A percentile compares a stretch with the other conserved stretches of the same genome.
Conservation (phyloP, 495 filamentous ascomycete species). For the Bryoglossum gracile region DNA sequence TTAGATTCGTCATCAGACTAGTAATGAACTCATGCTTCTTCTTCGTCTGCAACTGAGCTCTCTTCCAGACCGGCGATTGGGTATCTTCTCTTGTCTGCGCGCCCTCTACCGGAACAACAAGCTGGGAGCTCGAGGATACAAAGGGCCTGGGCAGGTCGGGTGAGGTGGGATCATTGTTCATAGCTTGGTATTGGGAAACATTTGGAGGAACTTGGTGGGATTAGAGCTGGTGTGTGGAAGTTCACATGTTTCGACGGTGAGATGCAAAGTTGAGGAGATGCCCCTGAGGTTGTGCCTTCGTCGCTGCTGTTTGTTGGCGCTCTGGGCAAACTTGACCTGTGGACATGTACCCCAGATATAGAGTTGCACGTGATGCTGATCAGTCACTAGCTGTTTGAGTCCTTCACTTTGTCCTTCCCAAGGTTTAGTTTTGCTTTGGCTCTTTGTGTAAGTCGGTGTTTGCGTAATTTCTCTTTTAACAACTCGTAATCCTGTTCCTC, state of each 20-base stretch:
- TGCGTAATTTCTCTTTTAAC: too few species aligned
- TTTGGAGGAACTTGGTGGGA: too few species aligned
- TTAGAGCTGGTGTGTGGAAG: not conserved
- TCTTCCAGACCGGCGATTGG: constrained; percentile 29
- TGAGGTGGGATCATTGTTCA: constrained; percentile 61
- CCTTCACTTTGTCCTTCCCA: too few species aligned
- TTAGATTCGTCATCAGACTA: constrained; percentile 62
- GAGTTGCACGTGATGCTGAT: too few species aligned
- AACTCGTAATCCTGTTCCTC: too few species aligned
- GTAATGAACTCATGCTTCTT: constrained; percentile 58
- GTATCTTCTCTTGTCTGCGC: constrained; percentile 20
- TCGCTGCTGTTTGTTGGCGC: too few species aligned
- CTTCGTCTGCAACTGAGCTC: constrained; percentile 43
- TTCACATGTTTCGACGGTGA: constrained; percentile 19
- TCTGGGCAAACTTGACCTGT: too few species aligned
- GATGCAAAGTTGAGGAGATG: not conserved
- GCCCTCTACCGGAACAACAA: constrained; percentile 27
- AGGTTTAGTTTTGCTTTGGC: too few species aligned
- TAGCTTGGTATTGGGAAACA: constrained; percentile 39
- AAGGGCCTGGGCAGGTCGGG: constrained; percentile 31
- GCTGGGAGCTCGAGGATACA: too few species aligned
- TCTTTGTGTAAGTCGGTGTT: too few species aligned
- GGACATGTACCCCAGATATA: too few species aligned
- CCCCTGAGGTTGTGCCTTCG: not conserved
- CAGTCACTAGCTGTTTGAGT: too few species aligned